phyloP scores from a whole-genome alignment of 768 basidiomycete species.

The Amanita phalloides region DNA sequence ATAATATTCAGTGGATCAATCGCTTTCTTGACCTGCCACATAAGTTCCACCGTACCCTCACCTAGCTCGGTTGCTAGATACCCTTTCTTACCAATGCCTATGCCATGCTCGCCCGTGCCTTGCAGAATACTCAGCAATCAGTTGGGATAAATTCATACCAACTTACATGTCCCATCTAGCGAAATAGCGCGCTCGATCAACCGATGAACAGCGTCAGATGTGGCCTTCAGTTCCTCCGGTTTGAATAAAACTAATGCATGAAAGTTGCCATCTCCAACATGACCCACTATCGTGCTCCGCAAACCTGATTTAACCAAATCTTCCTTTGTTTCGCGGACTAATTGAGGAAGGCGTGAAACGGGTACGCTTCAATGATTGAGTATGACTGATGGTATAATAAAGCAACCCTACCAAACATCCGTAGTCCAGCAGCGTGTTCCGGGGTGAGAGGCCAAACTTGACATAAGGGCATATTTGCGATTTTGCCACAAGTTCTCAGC shows the following conservation, averaged over 20 bases:
- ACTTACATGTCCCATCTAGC: constrained; percentile 69
- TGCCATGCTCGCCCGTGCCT: constrained; percentile 85
- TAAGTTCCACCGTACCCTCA: constrained; percentile 66
- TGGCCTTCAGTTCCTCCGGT: constrained; percentile 45
- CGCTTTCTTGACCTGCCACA: constrained; percentile 75
- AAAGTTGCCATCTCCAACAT: constrained; percentile 67
- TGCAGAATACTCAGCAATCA: constrained; percentile 4
- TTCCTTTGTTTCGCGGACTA: constrained; percentile 70
- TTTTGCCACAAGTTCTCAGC: constrained; percentile 76
- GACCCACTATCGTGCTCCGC: constrained; percentile 66
- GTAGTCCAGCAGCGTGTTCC: constrained; percentile 74
- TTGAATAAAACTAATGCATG: constrained; percentile 48
- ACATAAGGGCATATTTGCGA: constrained; percentile 75
- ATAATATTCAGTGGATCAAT: constrained; percentile 75
- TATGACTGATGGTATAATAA: background rate
- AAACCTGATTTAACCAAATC: constrained; percentile 53
- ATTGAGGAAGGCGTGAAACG: constrained; percentile 54
- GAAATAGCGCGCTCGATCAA: constrained; percentile 62
- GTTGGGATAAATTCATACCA: background rate
- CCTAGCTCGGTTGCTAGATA: constrained; percentile 83
- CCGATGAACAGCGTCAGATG: constrained; percentile 54
- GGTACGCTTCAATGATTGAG: constrained; percentile 38
- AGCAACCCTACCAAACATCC: constrained; percentile 63
- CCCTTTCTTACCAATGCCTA: constrained; percentile 79
- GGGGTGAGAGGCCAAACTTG: constrained; percentile 52